These are phyloP conservation scores for Coniochaeta sp. DNA, from an alignment of 2,329 filamentous ascomycete species.

Conservation along the genomic window DNA sequence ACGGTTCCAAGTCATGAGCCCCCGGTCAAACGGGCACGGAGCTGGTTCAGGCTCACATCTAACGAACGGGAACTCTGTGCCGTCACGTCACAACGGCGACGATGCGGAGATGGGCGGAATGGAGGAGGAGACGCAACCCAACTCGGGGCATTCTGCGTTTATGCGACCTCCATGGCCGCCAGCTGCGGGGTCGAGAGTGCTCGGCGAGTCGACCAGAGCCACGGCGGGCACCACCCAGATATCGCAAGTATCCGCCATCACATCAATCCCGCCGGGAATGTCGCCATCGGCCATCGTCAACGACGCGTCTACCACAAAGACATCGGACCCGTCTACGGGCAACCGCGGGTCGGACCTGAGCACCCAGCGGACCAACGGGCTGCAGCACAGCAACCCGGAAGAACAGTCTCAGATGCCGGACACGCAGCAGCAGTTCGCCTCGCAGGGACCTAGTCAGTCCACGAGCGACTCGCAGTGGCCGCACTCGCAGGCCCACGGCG, in stretches of 20 bases:
- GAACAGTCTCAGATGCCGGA: constrained; percentile 44
- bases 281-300: constrained; percentile 60
- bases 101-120: constrained; percentile 58
- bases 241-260: constrained; percentile 57
- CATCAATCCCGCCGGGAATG: constrained; percentile 48
- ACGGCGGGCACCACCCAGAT: constrained; percentile 46
- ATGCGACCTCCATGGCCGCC: constrained; percentile 42
- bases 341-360: constrained; percentile 57
- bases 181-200: constrained; percentile 19
- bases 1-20: constrained; percentile 47
- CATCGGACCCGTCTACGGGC: constrained; percentile 60
- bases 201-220: constrained; percentile 28
- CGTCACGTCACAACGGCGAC: constrained; percentile 34
- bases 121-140: constrained; percentile 38
- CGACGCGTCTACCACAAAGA: constrained; percentile 91
- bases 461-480: constrained; percentile 47
- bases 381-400: constrained; percentile 34
- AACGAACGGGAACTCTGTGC: constrained; percentile 50
- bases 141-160: constrained; percentile 28
- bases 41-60: constrained; percentile 30
- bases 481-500: constrained; percentile 49
- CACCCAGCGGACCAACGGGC: constrained; percentile 67
- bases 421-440: constrained; percentile 31
- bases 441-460: constrained; percentile 29
- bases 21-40: constrained; percentile 50